Percentiles rank a stretch among this genome's conserved stretches.
Evolutionary conservation across 257 asterid genomes (phyloP).

Genomic region (Haberlea rhodopensis): DNA sequence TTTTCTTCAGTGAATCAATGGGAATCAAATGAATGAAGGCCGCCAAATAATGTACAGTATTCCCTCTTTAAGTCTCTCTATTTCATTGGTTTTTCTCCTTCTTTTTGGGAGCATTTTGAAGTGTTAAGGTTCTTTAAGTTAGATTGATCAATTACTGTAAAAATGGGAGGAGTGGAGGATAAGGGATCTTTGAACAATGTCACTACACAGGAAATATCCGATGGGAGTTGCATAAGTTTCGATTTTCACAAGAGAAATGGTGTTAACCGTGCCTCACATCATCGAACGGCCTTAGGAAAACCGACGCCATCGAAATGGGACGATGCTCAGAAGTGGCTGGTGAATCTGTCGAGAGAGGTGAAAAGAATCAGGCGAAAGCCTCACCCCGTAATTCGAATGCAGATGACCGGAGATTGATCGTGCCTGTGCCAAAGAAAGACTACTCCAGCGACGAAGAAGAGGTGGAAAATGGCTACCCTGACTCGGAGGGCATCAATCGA

Average conservation of each 20-base stretch:
- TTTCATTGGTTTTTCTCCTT: background rate
- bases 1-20: slow-evolving; percentile 1
- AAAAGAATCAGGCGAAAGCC: slow-evolving; percentile 48
- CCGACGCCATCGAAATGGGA: slow-evolving; percentile 98
- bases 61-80: background rate
- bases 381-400: slow-evolving; percentile 89
- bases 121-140: background rate
- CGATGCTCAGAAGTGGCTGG: slow-evolving; percentile 97
- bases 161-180: slow-evolving; percentile 77
- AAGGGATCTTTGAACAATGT: slow-evolving; percentile 60
- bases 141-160: slow-evolving; percentile 7
- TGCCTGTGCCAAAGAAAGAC: slow-evolving; percentile 53
- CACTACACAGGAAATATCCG: slow-evolving; percentile 40
- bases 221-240: slow-evolving; percentile 39
- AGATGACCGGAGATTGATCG: slow-evolving; percentile 76
- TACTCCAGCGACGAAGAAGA: slow-evolving; percentile 55
- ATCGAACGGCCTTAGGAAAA: slow-evolving; percentile 61
- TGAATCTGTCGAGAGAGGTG: slow-evolving; percentile 76
- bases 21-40: background rate
- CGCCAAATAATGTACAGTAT: slow-evolving; percentile 18
- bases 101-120: background rate
- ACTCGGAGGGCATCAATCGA: slow-evolving; percentile 27
- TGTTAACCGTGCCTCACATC: slow-evolving; percentile 42
- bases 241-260: slow-evolving; percentile 65
- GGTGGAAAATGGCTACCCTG: slow-evolving; percentile 80